Evolutionary conservation across 768 basidiomycete genomes (phyloP).

Genomic region (Mycena epipterygia): DNA sequence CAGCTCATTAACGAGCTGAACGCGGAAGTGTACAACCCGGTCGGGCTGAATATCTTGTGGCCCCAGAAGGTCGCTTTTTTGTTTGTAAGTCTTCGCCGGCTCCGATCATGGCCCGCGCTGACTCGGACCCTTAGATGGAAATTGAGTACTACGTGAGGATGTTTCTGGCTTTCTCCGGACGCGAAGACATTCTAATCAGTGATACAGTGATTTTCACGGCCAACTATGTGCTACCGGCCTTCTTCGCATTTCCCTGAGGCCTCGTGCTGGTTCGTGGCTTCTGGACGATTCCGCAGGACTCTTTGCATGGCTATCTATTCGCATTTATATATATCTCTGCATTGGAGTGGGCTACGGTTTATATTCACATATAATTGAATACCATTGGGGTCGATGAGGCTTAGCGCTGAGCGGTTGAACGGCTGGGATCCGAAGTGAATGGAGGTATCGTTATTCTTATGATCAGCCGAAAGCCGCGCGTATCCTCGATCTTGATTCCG

Average conservation of each 20-base stretch:
- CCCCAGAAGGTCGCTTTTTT: conserved; percentile 89
- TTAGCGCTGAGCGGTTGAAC: not conserved
- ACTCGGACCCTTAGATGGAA: conserved; percentile 74
- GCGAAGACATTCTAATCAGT: conserved; percentile 18
- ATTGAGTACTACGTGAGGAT: conserved; percentile 91
- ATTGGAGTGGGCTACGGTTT: not conserved
- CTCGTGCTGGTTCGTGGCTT: conserved; percentile 1
- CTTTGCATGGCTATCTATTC: conserved; percentile 24
- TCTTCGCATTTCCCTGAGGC: conserved; percentile 1
- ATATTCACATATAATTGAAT: conserved; percentile 17
- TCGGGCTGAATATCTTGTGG: conserved; percentile 89
- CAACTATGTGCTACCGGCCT: conserved; percentile 26
- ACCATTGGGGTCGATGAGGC: not conserved
- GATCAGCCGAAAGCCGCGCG: conserved; percentile 5
- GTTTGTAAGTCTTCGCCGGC: conserved; percentile 71
- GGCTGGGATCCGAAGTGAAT: not conserved
- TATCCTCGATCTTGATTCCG: no score
- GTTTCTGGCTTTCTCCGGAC: conserved; percentile 28
- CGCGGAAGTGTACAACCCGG: conserved; percentile 81
- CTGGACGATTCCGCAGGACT: not conserved
- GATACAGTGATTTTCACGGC: conserved; percentile 18
- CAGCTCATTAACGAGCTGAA: conserved; percentile 78
- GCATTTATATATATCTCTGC: conserved; percentile 29
- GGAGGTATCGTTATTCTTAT: not conserved
- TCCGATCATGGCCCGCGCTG: conserved; percentile 24